These are phyloP conservation scores for Mortierella sp. DNA, from an alignment of 371 early-diverging fungal species.

Conservation along the genomic window DNA sequence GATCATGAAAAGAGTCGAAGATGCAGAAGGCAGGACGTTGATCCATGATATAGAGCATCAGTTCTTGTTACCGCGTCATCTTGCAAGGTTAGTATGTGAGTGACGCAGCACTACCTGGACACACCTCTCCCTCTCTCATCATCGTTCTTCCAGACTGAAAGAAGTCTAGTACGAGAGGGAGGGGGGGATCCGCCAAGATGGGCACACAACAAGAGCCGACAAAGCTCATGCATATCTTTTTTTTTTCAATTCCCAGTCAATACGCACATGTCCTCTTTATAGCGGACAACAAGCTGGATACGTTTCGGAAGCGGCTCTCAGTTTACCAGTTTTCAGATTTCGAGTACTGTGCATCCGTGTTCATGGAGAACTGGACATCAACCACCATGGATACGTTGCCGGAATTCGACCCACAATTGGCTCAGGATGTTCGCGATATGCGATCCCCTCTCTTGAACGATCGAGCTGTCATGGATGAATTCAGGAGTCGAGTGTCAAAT, in stretches of 20 bases:
- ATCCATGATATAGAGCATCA: slow-evolving; percentile 56
- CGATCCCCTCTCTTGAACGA: slow-evolving; percentile 43
- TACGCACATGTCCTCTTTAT: slow-evolving; percentile 71
- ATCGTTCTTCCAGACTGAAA: too few relatives aligned
- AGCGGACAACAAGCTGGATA: slow-evolving; percentile 67
- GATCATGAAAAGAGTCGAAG: slow-evolving; percentile 67
- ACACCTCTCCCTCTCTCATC: neutral
- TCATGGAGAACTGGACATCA: slow-evolving; percentile 54
- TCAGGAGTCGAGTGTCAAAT: slow-evolving; percentile 46
- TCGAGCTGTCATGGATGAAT: slow-evolving; percentile 41
- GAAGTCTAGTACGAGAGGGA: too few relatives aligned
- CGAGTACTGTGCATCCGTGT: slow-evolving; percentile 58
- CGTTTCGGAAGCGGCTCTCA: slow-evolving; percentile 66
- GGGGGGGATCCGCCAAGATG: too few relatives aligned
- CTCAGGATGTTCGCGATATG: slow-evolving; percentile 48
- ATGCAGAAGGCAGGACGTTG: slow-evolving; percentile 61
- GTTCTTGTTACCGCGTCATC: slow-evolving; percentile 59
- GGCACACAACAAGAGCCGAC: too few relatives aligned
- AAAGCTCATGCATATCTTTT: too few relatives aligned
- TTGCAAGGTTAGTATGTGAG: slow-evolving; percentile 55
- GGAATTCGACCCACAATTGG: slow-evolving; percentile 56
- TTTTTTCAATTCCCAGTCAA: slow-evolving; percentile 17
- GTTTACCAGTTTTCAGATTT: slow-evolving; percentile 62
- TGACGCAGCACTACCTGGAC: neutral
- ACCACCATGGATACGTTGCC: slow-evolving; percentile 43